Evolutionary conservation across 768 basidiomycete genomes (phyloP).

Genomic region (Agrocybe pediades): DNA sequence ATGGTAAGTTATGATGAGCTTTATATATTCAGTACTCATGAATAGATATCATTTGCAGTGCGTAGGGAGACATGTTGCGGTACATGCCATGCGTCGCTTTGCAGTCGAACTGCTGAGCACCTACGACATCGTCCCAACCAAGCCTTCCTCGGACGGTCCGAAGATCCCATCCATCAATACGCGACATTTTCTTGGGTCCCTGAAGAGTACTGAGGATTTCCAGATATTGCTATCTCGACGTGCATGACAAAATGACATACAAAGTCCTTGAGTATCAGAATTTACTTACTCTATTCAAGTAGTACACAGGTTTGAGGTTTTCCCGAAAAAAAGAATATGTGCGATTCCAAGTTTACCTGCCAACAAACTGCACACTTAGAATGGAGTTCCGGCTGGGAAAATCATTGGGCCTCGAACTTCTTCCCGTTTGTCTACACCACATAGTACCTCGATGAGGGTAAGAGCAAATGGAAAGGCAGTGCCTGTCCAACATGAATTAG

Average conservation of each 20-base stretch:
- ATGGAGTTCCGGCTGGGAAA: no score
- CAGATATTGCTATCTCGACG: no score
- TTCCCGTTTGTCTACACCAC: conserved; percentile 60
- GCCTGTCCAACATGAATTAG: conserved; percentile 39
- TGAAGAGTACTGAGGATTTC: not conserved
- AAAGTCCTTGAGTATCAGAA: no score
- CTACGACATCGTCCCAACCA: not conserved
- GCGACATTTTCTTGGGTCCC: not conserved
- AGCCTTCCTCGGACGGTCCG: not conserved
- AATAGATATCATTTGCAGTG: not conserved
- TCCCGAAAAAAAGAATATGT: no score
- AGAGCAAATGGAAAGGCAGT: conserved; percentile 80
- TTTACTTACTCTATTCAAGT: no score
- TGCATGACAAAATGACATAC: no score
- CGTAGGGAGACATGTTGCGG: not conserved
- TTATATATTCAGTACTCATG: no score
- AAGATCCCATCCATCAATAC: not conserved
- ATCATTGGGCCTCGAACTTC: conserved; percentile 71
- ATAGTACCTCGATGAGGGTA: conserved; percentile 71
- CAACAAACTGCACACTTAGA: no score
- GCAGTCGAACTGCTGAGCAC: not conserved
- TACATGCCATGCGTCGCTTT: conserved; percentile 5
- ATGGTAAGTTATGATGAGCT: not conserved
- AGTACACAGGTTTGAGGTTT: no score
- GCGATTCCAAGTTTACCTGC: no score